Percentiles rank a stretch among this genome's conserved stretches.
Conservation (phyloP, 169 alveolate species). For the Theileria annulata region DNA sequence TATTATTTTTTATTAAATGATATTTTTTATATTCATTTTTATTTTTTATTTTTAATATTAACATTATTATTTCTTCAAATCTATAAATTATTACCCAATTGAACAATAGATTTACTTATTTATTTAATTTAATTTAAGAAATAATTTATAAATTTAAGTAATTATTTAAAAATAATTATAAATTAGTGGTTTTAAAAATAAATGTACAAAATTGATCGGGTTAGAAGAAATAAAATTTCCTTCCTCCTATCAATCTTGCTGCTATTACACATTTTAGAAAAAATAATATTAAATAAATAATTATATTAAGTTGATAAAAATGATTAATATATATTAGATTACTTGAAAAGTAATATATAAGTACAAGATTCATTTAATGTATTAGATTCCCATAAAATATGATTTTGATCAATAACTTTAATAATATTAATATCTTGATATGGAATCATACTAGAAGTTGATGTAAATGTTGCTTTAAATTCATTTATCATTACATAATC, state of each 20-base stretch:
- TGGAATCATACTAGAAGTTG: not conserved
- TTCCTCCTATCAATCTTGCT: not conserved
- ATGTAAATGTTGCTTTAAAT: not conserved
- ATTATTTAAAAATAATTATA: too few relatives aligned
- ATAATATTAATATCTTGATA: not conserved
- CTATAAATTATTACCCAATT: not conserved
- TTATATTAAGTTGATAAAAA: too few relatives aligned
- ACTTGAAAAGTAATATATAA: not conserved
- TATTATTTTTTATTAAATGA: not conserved
- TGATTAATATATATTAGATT: too few relatives aligned
- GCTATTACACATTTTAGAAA: not conserved
- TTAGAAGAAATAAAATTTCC: not conserved
- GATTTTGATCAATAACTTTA: not conserved
- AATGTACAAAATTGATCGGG: not conserved
- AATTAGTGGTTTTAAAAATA: too few relatives aligned
- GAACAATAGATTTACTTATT: too few relatives aligned
- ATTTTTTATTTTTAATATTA: not conserved
- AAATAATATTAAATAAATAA: too few relatives aligned
- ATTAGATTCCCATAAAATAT: not conserved
- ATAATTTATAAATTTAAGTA: too few relatives aligned
- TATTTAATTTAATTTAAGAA: too few relatives aligned
- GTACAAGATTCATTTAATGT: not conserved
- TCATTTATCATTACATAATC: not conserved
- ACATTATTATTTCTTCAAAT: not conserved
- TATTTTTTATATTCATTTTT: too few relatives aligned